Conservation (phyloP, 768 basidiomycete genomes). For the Tricholoma furcatifolium region DNA sequence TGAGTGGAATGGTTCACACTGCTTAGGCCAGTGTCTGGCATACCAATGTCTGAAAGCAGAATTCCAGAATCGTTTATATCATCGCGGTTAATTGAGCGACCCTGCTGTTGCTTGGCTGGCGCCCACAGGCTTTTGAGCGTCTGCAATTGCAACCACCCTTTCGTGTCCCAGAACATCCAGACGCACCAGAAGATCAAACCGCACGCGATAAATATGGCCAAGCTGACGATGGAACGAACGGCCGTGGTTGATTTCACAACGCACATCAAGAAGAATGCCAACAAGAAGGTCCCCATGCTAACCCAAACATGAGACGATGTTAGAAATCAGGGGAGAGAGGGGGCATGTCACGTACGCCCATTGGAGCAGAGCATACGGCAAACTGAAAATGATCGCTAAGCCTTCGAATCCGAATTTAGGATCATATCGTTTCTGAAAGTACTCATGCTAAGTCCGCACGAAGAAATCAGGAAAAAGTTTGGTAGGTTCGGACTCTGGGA, state of each 20-base stretch:
- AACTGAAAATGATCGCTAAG: not conserved
- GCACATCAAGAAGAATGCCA: conserved; percentile 26
- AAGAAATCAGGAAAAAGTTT: not conserved
- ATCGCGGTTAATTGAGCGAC: too few species aligned
- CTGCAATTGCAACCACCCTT: too few species aligned
- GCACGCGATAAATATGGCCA: conserved; percentile 5
- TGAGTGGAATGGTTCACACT: too few species aligned
- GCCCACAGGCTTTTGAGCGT: too few species aligned
- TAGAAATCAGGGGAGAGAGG: not conserved
- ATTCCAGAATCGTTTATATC: too few species aligned
- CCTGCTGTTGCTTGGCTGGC: too few species aligned
- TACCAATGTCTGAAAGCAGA: too few species aligned
- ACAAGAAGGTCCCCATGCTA: conserved; percentile 25
- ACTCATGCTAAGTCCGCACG: not conserved
- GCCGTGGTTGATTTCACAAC: conserved; percentile 17
- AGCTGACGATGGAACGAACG: conserved; percentile 17
- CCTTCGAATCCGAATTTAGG: not conserved
- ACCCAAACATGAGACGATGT: not conserved
- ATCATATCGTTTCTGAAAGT: not conserved
- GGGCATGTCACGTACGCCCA: not conserved
- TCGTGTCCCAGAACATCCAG: conserved; percentile 16
- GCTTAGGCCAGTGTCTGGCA: too few species aligned
- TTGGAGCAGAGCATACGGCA: not conserved
- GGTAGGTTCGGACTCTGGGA: not conserved
- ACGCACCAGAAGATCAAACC: conserved; percentile 24